Evolutionary conservation across 371 early-diverging fungal genomes (phyloP).

Genomic region (Mucor saturninus): DNA sequence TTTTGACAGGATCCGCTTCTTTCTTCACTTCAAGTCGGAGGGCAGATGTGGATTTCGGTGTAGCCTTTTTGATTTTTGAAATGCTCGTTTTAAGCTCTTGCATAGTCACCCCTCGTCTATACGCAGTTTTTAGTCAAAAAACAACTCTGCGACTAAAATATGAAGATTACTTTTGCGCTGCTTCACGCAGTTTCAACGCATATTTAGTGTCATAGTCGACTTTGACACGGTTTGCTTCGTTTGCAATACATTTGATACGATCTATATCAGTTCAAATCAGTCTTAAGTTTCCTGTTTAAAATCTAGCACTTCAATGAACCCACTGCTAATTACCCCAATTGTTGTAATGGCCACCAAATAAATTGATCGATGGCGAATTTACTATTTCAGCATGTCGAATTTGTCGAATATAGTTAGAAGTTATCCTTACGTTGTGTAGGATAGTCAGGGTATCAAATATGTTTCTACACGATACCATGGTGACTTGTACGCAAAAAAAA

Average conservation of each 20-base stretch:
- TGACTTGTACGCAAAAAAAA: no score
- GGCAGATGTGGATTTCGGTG: no score
- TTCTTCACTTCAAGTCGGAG: slow-evolving; percentile 24
- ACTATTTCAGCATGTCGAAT: slow-evolving; percentile 20
- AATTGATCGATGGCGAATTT: slow-evolving; percentile 1
- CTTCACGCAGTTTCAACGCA: slow-evolving; percentile 64
- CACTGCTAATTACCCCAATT: slow-evolving; percentile 19
- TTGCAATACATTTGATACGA: slow-evolving; percentile 19
- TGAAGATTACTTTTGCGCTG: slow-evolving; percentile 60
- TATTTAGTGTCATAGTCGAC: slow-evolving; percentile 63
- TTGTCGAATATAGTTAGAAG: slow-evolving; percentile 9
- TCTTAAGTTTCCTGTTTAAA: background rate
- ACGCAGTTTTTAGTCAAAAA: background rate
- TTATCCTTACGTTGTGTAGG: slow-evolving; percentile 66
- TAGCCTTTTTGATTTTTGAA: background rate
- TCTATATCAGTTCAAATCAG: slow-evolving; percentile 3
- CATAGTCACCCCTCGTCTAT: slow-evolving; percentile 44
- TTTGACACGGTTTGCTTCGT: slow-evolving; percentile 20
- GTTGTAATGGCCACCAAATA: slow-evolving; percentile 14
- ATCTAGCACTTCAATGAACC: background rate
- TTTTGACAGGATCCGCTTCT: slow-evolving; percentile 13
- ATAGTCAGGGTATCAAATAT: slow-evolving; percentile 40
- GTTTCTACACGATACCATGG: no score
- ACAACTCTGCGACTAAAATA: background rate
- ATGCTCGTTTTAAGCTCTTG: slow-evolving; percentile 50